A percentile compares a stretch with the other conserved stretches of the same genome.
Evolutionary conservation across 1,284 basidiomycete genomes (phyloP).

Genomic region (Tausonia pullulans): DNA sequence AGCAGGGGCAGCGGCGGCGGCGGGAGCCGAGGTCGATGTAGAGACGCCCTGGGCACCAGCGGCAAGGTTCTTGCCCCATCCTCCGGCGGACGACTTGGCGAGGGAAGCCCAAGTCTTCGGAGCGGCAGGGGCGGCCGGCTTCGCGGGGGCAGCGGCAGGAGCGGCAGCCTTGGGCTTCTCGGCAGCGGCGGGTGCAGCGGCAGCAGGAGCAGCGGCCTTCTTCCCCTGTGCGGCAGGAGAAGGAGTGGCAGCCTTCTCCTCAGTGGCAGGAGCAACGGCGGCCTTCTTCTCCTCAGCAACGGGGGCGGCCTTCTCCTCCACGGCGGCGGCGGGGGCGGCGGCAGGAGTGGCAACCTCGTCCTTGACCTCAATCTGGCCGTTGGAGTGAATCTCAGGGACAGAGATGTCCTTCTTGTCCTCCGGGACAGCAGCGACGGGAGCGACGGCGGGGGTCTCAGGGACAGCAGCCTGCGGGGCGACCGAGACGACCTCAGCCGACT

Average conservation of each 20-base stretch:
- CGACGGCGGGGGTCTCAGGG: conserved; percentile 11
- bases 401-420: conserved; percentile 16
- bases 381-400: conserved; percentile 9
- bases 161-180: conserved; percentile 28
- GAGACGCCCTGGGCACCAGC: conserved; percentile 53
- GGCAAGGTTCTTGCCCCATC: conserved; percentile 67
- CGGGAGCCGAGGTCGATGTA: conserved; percentile 41
- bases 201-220: conserved; percentile 28
- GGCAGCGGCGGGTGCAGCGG: conserved; percentile 20
- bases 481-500: neutral
- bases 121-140: conserved; percentile 38
- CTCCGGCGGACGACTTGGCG: conserved; percentile 46
- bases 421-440: conserved; percentile 10
- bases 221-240: conserved; percentile 26
- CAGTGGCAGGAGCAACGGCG: conserved; percentile 29
- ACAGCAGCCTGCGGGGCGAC: neutral
- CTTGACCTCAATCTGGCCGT: no score
- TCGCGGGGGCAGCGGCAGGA: conserved; percentile 31
- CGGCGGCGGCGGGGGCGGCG: conserved; percentile 21
- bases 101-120: conserved; percentile 85
- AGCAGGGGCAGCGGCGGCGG: conserved; percentile 37
- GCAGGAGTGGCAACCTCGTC: neutral
- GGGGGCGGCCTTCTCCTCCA: conserved; percentile 26
- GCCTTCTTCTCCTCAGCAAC: conserved; percentile 29
- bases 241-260: conserved; percentile 19